Evolutionary conservation across 2,329 filamentous ascomycete species (phyloP).

Genomic region (Cordyceps javanica): DNA sequence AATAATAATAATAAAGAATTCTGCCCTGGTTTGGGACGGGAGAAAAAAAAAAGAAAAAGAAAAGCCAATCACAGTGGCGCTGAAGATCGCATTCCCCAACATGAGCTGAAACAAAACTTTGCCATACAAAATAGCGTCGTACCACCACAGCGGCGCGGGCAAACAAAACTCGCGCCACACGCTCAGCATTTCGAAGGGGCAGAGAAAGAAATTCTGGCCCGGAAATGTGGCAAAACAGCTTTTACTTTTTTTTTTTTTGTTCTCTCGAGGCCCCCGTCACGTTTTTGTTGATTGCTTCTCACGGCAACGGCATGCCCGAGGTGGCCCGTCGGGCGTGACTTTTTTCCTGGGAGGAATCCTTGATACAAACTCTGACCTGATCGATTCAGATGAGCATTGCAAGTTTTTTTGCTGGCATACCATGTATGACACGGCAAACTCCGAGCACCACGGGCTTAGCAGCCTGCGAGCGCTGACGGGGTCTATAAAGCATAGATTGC

Average conservation of each 20-base stretch:
- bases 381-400: too few species aligned
- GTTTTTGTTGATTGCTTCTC: background rate
- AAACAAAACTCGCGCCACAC: background rate
- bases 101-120: slow-evolving; percentile 5
- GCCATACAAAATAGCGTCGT: background rate
- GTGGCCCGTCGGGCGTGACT: too few species aligned
- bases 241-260: background rate
- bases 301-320: background rate
- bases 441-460: too few species aligned
- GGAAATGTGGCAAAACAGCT: background rate
- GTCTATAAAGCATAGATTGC: too few species aligned
- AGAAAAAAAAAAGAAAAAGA: too few species aligned
- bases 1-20: too few species aligned
- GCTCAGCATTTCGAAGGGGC: background rate
- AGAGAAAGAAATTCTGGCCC: background rate
- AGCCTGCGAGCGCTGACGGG: too few species aligned
- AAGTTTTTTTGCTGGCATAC: too few species aligned
- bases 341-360: too few species aligned
- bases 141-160: background rate
- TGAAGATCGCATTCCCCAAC: background rate
- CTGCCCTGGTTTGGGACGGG: background rate
- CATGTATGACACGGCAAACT: too few species aligned
- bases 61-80: background rate
- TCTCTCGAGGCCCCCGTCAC: background rate
- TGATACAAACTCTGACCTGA: too few species aligned